phyloP scores from a whole-genome alignment of 768 basidiomycete genomes.

The Wakefieldia striispora region DNA sequence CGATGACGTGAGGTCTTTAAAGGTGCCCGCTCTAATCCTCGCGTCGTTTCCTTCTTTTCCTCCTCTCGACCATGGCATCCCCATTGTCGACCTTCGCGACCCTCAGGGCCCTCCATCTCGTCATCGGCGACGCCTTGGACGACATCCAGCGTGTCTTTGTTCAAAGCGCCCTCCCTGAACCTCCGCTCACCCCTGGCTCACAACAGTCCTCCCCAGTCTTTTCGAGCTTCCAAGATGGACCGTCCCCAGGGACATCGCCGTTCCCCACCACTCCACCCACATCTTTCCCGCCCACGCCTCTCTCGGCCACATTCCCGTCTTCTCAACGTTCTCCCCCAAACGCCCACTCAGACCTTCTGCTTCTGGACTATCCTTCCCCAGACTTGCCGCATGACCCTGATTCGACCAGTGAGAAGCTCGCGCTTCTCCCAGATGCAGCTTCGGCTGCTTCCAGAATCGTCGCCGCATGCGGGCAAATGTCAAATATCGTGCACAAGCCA shows the following conservation, averaged over 20 bases:
- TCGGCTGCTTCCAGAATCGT: conserved; percentile 63
- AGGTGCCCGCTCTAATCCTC: conserved; percentile 9
- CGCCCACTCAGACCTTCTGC: neutral
- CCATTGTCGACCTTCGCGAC: conserved; percentile 58
- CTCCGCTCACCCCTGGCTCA: conserved; percentile 14
- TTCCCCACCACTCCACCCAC: conserved; percentile 24
- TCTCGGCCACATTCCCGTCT: conserved; percentile 30
- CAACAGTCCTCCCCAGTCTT: conserved; percentile 18
- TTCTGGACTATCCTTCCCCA: conserved; percentile 55
- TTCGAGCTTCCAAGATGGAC: conserved; percentile 29
- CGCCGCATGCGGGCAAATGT: conserved; percentile 67
- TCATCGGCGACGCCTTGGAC: conserved; percentile 66
- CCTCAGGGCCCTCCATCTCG: conserved; percentile 60
- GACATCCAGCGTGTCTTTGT: conserved; percentile 64
- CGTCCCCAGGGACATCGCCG: conserved; percentile 27
- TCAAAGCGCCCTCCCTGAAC: conserved; percentile 4
- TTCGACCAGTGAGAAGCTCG: conserved; percentile 53
- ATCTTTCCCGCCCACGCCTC: conserved; percentile 28
- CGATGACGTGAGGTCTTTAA: conserved; percentile 17
- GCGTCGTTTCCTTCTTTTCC: conserved; percentile 5
- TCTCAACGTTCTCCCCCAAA: conserved; percentile 1
- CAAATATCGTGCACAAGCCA: conserved; percentile 61
- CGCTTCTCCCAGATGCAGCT: conserved; percentile 56
- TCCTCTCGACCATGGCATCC: conserved; percentile 19
- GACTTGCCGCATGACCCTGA: conserved; percentile 45